Conservation (phyloP, 1,284 basidiomycete genomes). For the Austroboletus sp. region DNA sequence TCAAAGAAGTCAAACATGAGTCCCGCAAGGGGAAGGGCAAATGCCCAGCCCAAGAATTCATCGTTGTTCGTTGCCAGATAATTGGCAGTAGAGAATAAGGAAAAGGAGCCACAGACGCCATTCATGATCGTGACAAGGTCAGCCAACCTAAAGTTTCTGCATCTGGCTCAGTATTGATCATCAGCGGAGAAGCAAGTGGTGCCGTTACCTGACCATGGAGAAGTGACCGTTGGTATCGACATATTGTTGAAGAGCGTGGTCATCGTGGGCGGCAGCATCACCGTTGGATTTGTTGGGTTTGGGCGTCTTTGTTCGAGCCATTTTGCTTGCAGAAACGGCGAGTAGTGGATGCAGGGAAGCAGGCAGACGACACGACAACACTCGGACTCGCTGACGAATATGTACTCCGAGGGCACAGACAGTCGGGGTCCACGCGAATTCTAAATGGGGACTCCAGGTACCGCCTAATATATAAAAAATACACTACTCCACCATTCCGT, state of each 20-base stretch:
- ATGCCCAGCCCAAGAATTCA: constrained; percentile 77
- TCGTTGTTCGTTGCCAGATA: constrained; percentile 82
- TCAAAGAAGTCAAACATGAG: constrained; percentile 97
- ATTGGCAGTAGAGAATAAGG: constrained; percentile 86
- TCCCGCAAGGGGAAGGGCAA: constrained; percentile 87
- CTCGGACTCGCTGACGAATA: constrained; percentile 11
- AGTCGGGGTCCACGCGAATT: constrained; percentile 17
- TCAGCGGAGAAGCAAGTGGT: constrained; percentile 12
- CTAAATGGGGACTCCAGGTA: constrained; percentile 14
- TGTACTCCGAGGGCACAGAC: background rate
- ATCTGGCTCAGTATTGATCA: constrained; percentile 14
- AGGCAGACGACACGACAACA: constrained; percentile 31
- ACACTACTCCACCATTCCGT: constrained; percentile 26
- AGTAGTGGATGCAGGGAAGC: constrained; percentile 1
- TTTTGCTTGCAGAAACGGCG: constrained; percentile 10
- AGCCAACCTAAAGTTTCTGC: constrained; percentile 93
- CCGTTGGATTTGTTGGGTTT: constrained; percentile 37
- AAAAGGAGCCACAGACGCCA: constrained; percentile 95
- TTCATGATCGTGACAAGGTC: constrained; percentile 99
- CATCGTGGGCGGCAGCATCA: constrained; percentile 12
- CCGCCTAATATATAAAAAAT: constrained; percentile 5
- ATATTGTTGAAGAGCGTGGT: constrained; percentile 71
- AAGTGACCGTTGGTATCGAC: constrained; percentile 87
- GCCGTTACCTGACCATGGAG: constrained; percentile 78
- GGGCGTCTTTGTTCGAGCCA: constrained; percentile 22